These are phyloP conservation scores for Xylaria sp. DNA, from an alignment of 2,329 filamentous ascomycete genomes.

Conservation along the genomic window DNA sequence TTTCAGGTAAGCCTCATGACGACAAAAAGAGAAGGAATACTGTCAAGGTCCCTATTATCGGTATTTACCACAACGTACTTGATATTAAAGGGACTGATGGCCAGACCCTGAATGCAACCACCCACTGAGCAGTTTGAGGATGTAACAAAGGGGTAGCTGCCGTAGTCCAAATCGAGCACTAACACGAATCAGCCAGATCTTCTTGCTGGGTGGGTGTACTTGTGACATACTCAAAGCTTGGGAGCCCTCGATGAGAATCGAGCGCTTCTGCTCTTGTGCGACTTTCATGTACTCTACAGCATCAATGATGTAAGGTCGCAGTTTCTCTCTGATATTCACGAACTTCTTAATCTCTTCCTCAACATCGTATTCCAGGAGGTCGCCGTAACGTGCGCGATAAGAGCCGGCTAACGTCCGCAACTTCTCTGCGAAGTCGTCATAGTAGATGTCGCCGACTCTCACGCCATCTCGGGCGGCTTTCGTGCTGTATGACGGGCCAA, in stretches of 20 bases:
- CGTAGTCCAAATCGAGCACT: conserved; percentile 61
- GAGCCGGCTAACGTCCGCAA: conserved; percentile 64
- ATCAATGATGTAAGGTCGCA: conserved; percentile 69
- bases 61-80: too few relatives aligned
- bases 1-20: conserved; percentile 3
- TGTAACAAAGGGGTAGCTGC: conserved; percentile 60
- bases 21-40: too few relatives aligned
- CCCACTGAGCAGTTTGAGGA: conserved; percentile 61
- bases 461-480: conserved; percentile 71
- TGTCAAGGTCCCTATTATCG: too few relatives aligned
- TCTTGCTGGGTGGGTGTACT: not conserved
- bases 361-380: conserved; percentile 67
- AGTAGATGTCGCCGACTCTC: conserved; percentile 69
- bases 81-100: conserved; percentile 56
- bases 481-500: conserved; percentile 48
- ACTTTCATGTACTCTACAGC: conserved; percentile 67
- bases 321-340: conserved; percentile 60
- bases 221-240: conserved; percentile 51
- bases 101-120: conserved; percentile 60
- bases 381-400: conserved; percentile 71
- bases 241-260: conserved; percentile 72
- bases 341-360: conserved; percentile 71
- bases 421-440: conserved; percentile 70
- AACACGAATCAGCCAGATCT: not conserved
- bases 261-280: conserved; percentile 62